Evolutionary conservation across 345 rosid genomes (phyloP), one percentile per base, ranked within the genome.

Genomic region (Gossypium australe): DNA sequence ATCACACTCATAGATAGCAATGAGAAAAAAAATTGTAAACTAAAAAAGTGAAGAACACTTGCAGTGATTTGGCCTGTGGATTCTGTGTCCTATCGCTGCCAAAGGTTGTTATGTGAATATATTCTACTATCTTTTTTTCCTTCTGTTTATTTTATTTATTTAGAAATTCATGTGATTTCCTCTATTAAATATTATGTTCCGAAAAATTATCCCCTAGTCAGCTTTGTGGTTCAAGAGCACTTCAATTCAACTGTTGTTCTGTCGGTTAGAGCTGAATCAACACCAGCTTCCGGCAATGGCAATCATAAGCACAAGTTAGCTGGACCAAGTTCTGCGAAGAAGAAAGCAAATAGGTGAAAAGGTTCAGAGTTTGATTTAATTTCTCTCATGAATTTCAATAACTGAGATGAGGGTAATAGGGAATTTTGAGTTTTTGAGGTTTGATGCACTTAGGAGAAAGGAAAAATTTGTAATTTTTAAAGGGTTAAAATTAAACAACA

Each of bases 391-490:
- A 65, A 78, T 70, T 84, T 82, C 70, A 74, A 29, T 8, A 86
- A 0, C 80, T 25, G 83, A 58, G 86, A 85, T 22, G 78, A 80
- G 62, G 93, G 93, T 2, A 80, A 76, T 11, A 87, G 82, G 78
- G 81, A 83, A 56, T 24, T 79, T 83, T 14, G 56, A 45, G 62
- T 77, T 85, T 24, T 58, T 79, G 75, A 80, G 80, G 64, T 89
- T 77, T 76, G 89, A 87, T 78, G 84, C 84, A 2, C 64, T 87
- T 17, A 72, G 89, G 69, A 85, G 93, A 75, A 83, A 80, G 64
- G 3, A 27, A 27, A 27, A 27, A 27, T 2, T 29, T 29, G 34
- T 29, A 29, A 29, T 29, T 3, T 29, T 29, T 29, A 29, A 29
- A 29, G 34, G 4, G 0, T 3, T 3, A 29, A 29, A 29, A n/a